Base-by-base conservation (phyloP, 192 early-diverging fungal species). In the Kickxella alabastrina region DNA sequence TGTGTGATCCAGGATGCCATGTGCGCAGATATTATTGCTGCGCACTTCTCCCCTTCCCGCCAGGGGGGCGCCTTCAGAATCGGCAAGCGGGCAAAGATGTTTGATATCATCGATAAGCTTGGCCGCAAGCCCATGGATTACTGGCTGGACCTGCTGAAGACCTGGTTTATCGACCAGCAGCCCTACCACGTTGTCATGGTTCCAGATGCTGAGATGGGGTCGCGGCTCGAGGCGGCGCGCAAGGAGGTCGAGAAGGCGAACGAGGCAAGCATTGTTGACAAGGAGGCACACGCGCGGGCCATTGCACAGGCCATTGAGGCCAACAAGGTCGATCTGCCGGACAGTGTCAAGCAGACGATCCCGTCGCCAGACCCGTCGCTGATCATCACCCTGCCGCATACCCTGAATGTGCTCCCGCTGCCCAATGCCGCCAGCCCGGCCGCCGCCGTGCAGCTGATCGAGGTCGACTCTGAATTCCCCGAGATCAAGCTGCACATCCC, bases 401-500 rank as follows among this genome's bases (percentile, higher is more conserved):
- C 17, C 13, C 59, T 39, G 53, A 22, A 29, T 8, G 6, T 56
- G 17, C 21, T 46, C 14, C n/a, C 39, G 7, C 40, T 45, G 18
- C 14, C 28, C 21, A 59, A 49, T 1, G 46, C 56, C 3, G 42
- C 61, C 3, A 43, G 79, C 3, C 79, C 84, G 0, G 84, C 87
- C 21, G 46, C 59, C 1, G 46, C 66, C 5, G 64, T 76, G 14
- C 85, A 90, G 55, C 49, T 87, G 8, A 76, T 92, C 6, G 49
- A 73, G 32, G 77, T 85, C 8, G 82, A 87, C 44, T 89, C 91
- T 0, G 71, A 72, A 24, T 90, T 92, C 50, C 58, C 76, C 0
- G 77, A 82, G 28, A 29, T 85, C 19, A 71, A 79, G 28, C 36
- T 93, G 2, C 82, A 67, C 50, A 78, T 78, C 26, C 85, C 77